Evolutionary conservation across 1,139 yeast species (phyloP).

Genomic region (Saccharomyces uvarum): DNA sequence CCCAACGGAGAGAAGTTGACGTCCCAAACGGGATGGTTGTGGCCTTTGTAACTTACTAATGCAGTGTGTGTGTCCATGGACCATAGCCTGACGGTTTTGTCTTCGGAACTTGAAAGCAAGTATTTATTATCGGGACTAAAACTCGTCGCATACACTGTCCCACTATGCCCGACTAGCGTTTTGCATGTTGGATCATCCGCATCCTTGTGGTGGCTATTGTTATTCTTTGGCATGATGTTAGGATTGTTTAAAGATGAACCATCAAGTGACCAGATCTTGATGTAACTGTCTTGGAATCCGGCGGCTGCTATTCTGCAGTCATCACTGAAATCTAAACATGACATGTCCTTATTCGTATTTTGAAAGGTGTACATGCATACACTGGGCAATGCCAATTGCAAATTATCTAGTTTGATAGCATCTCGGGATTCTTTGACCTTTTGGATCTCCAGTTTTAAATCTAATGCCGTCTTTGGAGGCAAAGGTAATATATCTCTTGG

Average conservation of each 20-base stretch:
- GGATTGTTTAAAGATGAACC: slow-evolving; percentile 58
- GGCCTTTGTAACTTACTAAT: slow-evolving; percentile 91
- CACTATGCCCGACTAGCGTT: slow-evolving; percentile 84
- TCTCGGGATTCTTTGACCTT: slow-evolving; percentile 77
- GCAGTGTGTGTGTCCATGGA: slow-evolving; percentile 85
- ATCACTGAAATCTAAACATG: slow-evolving; percentile 75
- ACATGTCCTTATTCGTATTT: slow-evolving; percentile 83
- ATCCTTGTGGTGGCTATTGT: slow-evolving; percentile 11
- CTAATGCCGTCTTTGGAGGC: slow-evolving; percentile 74
- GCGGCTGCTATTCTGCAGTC: slow-evolving; percentile 86
- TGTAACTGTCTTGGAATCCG: slow-evolving; percentile 86
- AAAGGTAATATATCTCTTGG: slow-evolving; percentile 68
- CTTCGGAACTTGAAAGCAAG: slow-evolving; percentile 79
- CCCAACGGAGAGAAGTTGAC: slow-evolving; percentile 91
- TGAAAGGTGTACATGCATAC: slow-evolving; percentile 98
- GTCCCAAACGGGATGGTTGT: slow-evolving; percentile 96
- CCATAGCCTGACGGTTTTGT: slow-evolving; percentile 89
- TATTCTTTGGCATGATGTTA: slow-evolving; percentile 7
- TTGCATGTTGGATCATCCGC: slow-evolving; percentile 32
- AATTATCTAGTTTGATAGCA: slow-evolving; percentile 53
- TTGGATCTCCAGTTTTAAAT: slow-evolving; percentile 68
- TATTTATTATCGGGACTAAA: slow-evolving; percentile 87
- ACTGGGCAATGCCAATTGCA: slow-evolving; percentile 82
- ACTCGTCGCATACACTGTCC: slow-evolving; percentile 83
- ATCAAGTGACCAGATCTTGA: slow-evolving; percentile 86